phyloP scores from a whole-genome alignment of 2,329 filamentous ascomycete genomes.

The Pochonia chlamydosporia region DNA sequence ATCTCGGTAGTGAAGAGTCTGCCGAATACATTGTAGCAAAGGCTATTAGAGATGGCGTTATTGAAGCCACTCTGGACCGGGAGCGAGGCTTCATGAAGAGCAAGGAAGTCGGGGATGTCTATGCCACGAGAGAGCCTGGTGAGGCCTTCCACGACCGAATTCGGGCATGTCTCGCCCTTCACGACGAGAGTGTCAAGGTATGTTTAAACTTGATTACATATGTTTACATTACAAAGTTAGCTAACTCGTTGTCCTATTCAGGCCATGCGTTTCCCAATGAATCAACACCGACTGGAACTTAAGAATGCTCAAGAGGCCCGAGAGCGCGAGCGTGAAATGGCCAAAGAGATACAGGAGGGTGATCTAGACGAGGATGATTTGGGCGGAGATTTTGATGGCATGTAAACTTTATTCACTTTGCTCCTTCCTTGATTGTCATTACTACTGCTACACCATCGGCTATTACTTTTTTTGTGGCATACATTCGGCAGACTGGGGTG shows the following conservation, averaged over 20 bases:
- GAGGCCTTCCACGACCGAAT: conserved; percentile 98
- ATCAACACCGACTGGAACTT: conserved; percentile 92
- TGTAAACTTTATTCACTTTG: conserved; percentile 49
- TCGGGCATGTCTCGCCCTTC: conserved; percentile 79
- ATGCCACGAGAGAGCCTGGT: conserved; percentile 89
- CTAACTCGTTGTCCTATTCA: conserved; percentile 27
- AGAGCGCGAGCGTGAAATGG: conserved; percentile 91
- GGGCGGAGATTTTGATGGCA: conserved; percentile 90
- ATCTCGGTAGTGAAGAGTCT: conserved; percentile 91
- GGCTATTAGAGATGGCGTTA: conserved; percentile 94
- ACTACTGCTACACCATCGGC: conserved; percentile 8
- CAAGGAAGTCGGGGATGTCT: conserved; percentile 92
- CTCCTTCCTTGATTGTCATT: conserved; percentile 8
- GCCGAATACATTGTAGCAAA: conserved; percentile 99
- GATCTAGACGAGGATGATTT: conserved; percentile 96
- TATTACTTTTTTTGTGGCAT: not conserved
- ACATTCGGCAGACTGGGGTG: not conserved
- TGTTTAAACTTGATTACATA: conserved; percentile 15
- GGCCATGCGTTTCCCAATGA: conserved; percentile 99
- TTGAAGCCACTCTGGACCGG: conserved; percentile 89
- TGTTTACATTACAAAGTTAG: not conserved
- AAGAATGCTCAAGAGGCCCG: conserved; percentile 99
- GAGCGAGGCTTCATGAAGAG: conserved; percentile 98
- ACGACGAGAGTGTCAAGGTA: conserved; percentile 98
- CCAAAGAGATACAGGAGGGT: conserved; percentile 97